phyloP scores from a whole-genome alignment of 1,284 basidiomycete species.

The Ustanciosporium gigantosporum region DNA sequence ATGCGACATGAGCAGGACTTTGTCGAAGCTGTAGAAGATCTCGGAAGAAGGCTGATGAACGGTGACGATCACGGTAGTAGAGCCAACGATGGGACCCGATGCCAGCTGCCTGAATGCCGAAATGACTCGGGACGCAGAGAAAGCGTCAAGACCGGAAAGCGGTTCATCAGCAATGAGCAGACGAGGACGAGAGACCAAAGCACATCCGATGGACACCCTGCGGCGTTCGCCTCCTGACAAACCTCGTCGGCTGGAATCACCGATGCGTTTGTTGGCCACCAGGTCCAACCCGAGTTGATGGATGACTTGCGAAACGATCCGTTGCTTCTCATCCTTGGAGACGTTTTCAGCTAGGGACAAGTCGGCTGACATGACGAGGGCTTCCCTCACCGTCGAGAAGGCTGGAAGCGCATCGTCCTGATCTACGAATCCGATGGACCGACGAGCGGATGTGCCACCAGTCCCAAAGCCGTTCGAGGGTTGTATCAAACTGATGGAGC shows the following conservation, averaged over 20 bases:
- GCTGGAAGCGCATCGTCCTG: conserved; percentile 48
- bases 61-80: conserved; percentile 47
- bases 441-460: not conserved
- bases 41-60: conserved; percentile 50
- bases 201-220: conserved; percentile 44
- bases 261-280: conserved; percentile 40
- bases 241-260: conserved; percentile 38
- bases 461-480: not conserved
- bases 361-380: conserved; percentile 43
- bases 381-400: conserved; percentile 46
- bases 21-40: conserved; percentile 44
- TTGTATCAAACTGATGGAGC: conserved; percentile 18
- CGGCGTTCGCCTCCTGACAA: conserved; percentile 49
- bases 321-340: conserved; percentile 12
- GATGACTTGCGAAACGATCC: conserved; percentile 26
- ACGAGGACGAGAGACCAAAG: conserved; percentile 40
- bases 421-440: conserved; percentile 43
- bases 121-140: conserved; percentile 41
- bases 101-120: conserved; percentile 37
- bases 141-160: conserved; percentile 45
- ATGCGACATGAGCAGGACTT: conserved; percentile 40
- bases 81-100: conserved; percentile 8
- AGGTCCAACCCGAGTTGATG: conserved; percentile 35
- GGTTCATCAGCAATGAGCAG: conserved; percentile 48
- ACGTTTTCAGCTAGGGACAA: conserved; percentile 45